Evolutionary conservation across 345 rosid species (phyloP).

Genomic region (Corymbia maculata): DNA sequence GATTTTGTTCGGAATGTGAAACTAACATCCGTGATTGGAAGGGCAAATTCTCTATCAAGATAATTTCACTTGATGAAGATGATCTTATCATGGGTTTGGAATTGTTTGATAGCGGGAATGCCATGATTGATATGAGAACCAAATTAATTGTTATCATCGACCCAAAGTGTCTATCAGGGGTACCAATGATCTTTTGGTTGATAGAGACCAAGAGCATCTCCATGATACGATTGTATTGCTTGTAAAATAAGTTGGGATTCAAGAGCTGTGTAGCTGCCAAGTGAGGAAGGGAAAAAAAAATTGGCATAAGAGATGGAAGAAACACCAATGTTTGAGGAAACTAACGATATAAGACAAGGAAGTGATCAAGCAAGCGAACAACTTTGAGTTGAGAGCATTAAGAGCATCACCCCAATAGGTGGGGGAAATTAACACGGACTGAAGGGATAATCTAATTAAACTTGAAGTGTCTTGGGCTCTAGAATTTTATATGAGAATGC

Average conservation of each 20-base stretch:
- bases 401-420: neutral
- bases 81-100: neutral
- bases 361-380: neutral
- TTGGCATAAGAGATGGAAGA: neutral
- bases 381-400: neutral
- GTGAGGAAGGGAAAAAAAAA: neutral
- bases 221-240: neutral
- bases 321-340: neutral
- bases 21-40: neutral
- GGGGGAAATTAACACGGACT: fast-evolving
- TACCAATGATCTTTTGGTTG: neutral
- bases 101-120: neutral
- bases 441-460: no score
- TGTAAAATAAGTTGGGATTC: no score
- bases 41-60: neutral
- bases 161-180: neutral
- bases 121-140: no score
- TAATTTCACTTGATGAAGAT: neutral
- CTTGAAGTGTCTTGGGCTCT: no score
- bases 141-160: neutral
- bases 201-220: neutral
- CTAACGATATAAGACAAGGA: neutral
- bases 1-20: neutral
- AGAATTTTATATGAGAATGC: neutral
- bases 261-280: no score